Conservation (phyloP, 2,329 filamentous ascomycete species). For the Pestalotiopsis sp. region DNA sequence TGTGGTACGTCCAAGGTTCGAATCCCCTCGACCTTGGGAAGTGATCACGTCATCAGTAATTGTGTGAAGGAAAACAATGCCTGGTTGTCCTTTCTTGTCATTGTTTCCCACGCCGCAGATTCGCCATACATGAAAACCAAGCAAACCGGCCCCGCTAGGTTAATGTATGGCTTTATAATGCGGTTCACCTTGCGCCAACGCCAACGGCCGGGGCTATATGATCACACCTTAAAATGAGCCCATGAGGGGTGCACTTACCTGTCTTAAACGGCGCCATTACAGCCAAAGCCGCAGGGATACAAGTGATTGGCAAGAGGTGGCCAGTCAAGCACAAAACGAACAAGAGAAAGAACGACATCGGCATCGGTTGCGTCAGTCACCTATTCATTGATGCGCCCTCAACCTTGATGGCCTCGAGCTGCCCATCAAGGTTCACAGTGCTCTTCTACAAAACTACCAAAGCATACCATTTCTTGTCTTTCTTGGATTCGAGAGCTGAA, state of each 20-base stretch:
- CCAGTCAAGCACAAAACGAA: neutral
- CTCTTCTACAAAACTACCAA: neutral
- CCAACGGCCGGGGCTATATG: too few species aligned
- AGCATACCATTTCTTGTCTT: neutral
- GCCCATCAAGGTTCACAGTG: conserved; percentile 8
- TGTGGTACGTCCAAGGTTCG: neutral
- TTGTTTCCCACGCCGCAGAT: neutral
- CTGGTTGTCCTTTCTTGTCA: neutral
- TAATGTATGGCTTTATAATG: neutral
- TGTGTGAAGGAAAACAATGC: neutral
- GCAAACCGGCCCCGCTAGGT: neutral
- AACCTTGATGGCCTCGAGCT: conserved; percentile 7
- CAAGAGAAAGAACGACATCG: neutral
- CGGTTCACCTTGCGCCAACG: neutral
- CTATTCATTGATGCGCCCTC: neutral
- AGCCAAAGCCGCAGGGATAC: neutral
- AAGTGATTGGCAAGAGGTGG: neutral
- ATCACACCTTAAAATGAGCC: too few species aligned
- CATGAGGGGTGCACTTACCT: too few species aligned
- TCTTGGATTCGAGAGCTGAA: neutral
- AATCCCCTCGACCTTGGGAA: neutral
- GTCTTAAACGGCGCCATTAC: too few species aligned
- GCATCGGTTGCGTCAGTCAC: neutral
- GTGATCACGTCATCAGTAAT: neutral
- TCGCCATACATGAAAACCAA: neutral